Evolutionary conservation across 2,329 filamentous ascomycete species (phyloP).

Genomic region (Colletotrichum spaethianum): DNA sequence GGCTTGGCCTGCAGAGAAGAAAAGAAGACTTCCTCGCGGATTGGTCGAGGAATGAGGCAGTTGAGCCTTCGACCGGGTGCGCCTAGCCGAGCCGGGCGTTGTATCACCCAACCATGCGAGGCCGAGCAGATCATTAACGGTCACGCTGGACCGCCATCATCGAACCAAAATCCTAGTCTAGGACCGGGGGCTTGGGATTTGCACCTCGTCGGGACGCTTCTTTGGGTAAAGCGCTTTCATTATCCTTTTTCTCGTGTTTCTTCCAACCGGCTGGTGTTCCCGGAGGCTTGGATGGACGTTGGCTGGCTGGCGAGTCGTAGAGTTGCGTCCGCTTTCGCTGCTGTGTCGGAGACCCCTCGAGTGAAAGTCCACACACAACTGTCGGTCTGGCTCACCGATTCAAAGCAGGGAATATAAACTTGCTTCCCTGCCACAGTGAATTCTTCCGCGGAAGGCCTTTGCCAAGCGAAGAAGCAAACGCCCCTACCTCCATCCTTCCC

Average conservation of each 20-base stretch:
- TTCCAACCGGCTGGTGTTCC: background rate
- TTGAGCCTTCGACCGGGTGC: background rate
- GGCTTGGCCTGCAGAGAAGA: constrained; percentile 12
- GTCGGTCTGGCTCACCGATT: constrained; percentile 35
- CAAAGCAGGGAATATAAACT: constrained; percentile 22
- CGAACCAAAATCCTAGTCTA: constrained; percentile 13
- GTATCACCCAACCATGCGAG: constrained; percentile 29
- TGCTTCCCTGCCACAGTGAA: constrained; percentile 14
- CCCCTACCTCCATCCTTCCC: constrained; percentile 6
- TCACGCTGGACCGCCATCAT: constrained; percentile 18
- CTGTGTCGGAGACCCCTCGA: constrained; percentile 25
- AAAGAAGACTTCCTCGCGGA: constrained; percentile 2
- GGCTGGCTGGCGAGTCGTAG: constrained; percentile 16
- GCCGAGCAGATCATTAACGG: constrained; percentile 30
- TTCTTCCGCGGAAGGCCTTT: constrained; percentile 19
- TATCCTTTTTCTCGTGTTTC: constrained; percentile 5
- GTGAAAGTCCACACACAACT: constrained; percentile 23
- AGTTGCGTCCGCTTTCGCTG: constrained; percentile 20
- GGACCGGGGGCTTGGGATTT: constrained; percentile 28
- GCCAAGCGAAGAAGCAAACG: constrained; percentile 21
- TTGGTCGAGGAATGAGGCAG: constrained; percentile 9
- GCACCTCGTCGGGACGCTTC: constrained; percentile 5
- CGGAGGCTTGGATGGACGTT: constrained; percentile 5
- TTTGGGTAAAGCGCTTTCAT: background rate
- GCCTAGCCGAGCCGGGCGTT: constrained; percentile 26